phyloP scores from a whole-genome alignment of 2,329 filamentous ascomycete genomes.

The Penicillium decumbens region DNA sequence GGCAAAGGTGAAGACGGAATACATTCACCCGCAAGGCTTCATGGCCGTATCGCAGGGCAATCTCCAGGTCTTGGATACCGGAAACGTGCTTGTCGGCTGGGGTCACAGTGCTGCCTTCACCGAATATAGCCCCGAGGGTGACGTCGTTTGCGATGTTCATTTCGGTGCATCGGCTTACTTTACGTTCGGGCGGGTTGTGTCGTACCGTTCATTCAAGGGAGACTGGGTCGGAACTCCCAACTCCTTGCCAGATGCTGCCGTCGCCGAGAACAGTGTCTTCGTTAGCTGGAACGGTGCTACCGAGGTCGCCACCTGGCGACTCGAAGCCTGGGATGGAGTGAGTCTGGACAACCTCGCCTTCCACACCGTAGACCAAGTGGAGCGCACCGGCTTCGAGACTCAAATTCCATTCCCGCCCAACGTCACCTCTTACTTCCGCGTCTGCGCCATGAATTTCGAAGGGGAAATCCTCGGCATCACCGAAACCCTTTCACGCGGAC shows the following conservation, averaged over 20 bases:
- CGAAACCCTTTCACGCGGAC: slow-evolving; percentile 10
- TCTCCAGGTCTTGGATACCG: slow-evolving; percentile 24
- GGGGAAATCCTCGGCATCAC: slow-evolving; percentile 22
- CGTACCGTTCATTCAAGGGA: slow-evolving; percentile 53
- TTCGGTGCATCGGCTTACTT: slow-evolving; percentile 47
- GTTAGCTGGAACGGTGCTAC: slow-evolving; percentile 40
- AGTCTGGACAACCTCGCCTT: slow-evolving; percentile 16
- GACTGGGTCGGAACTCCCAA: slow-evolving; percentile 51
- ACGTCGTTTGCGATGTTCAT: slow-evolving; percentile 24
- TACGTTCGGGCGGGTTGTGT: slow-evolving; percentile 47
- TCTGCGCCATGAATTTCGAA: slow-evolving; percentile 19
- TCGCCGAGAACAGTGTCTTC: slow-evolving; percentile 17
- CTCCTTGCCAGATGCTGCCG: slow-evolving; percentile 28
- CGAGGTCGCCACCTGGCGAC: slow-evolving; percentile 29
- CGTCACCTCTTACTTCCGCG: slow-evolving; percentile 16
- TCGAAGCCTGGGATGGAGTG: slow-evolving; percentile 20
- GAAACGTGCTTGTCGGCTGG: slow-evolving; percentile 50
- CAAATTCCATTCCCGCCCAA: slow-evolving; percentile 9
- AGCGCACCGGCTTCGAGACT: slow-evolving; percentile 24
- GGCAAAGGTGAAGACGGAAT: slow-evolving; percentile 12
- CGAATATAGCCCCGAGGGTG: slow-evolving; percentile 38
- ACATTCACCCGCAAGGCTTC: slow-evolving; percentile 18
- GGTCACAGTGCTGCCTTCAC: slow-evolving; percentile 50
- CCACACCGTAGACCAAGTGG: slow-evolving; percentile 7
- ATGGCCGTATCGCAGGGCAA: slow-evolving; percentile 22